phyloP scores from a whole-genome alignment of 805 yeast genomes.

The Zygoascus bituminiphila region DNA sequence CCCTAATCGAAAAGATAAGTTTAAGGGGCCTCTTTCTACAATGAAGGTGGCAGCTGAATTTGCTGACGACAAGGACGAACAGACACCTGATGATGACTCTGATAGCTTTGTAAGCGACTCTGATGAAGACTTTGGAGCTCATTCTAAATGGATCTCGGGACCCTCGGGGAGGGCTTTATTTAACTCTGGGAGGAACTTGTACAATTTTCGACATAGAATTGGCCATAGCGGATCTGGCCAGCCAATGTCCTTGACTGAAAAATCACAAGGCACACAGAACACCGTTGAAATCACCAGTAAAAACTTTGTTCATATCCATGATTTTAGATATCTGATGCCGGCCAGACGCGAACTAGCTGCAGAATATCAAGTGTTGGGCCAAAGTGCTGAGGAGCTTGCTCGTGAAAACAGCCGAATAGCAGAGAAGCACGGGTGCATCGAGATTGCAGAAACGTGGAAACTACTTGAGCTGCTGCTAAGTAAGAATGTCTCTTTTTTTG shows the following conservation, averaged over 20 bases:
- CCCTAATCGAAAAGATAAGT: slow-evolving; percentile 39
- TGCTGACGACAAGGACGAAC: neutral
- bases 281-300: slow-evolving; percentile 36
- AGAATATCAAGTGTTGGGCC: slow-evolving; percentile 34
- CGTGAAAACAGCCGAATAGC: slow-evolving; percentile 67
- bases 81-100: slow-evolving; percentile 1
- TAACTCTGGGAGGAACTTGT: slow-evolving; percentile 1
- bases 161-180: neutral
- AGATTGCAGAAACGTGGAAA: slow-evolving; percentile 70
- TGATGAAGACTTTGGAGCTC: slow-evolving; percentile 6
- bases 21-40: slow-evolving; percentile 4
- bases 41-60: neutral
- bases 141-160: neutral
- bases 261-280: slow-evolving; percentile 25
- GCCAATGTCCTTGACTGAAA: slow-evolving; percentile 9
- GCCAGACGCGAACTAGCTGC: slow-evolving; percentile 54
- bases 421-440: slow-evolving; percentile 47
- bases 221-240: slow-evolving; percentile 1
- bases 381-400: slow-evolving; percentile 54
- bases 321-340: slow-evolving; percentile 64
- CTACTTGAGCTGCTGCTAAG: slow-evolving; percentile 18
- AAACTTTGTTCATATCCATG: slow-evolving; percentile 55
- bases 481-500: neutral
- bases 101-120: slow-evolving; percentile 11
- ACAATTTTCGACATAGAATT: neutral